Evolutionary conservation across 306 rosid species (phyloP).

Genomic region (Cucurbita maxima): DNA sequence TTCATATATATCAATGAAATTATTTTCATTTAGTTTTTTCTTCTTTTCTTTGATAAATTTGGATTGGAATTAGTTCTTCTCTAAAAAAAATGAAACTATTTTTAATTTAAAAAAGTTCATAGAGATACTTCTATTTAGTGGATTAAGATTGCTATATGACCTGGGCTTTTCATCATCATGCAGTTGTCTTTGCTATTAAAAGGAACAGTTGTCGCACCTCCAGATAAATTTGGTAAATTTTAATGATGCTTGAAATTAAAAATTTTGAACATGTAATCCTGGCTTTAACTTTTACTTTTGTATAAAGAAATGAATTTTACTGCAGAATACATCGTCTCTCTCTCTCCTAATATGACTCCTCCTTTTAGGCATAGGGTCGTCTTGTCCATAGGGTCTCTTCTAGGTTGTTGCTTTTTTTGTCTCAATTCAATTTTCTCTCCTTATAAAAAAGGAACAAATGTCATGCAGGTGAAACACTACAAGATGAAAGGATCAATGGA

Average conservation of each 20-base stretch:
- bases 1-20: neutral
- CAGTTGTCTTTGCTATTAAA: conserved; percentile 88
- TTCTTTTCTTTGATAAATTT: neutral
- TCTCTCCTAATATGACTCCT: neutral
- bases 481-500: conserved; percentile 77
- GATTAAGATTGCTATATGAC: conserved; percentile 8
- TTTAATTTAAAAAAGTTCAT: neutral
- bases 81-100: neutral
- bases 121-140: conserved; percentile 1
- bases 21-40: neutral
- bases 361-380: neutral
- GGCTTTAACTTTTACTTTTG: neutral
- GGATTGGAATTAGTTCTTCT: neutral
- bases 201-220: conserved; percentile 96
- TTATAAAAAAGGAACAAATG: neutral
- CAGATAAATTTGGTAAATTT: conserved; percentile 82
- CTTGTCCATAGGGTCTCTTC: neutral
- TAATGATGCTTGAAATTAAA: conserved; percentile 4
- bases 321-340: neutral
- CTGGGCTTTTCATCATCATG: conserved; percentile 12
- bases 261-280: conserved; percentile 5
- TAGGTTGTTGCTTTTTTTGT: neutral
- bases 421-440: neutral
- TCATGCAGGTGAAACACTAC: conserved; percentile 72
- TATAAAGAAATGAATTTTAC: conserved; percentile 8